phyloP scores from a whole-genome alignment of 2,329 filamentous ascomycete species.

The Beauveria pseudobassiana region DNA sequence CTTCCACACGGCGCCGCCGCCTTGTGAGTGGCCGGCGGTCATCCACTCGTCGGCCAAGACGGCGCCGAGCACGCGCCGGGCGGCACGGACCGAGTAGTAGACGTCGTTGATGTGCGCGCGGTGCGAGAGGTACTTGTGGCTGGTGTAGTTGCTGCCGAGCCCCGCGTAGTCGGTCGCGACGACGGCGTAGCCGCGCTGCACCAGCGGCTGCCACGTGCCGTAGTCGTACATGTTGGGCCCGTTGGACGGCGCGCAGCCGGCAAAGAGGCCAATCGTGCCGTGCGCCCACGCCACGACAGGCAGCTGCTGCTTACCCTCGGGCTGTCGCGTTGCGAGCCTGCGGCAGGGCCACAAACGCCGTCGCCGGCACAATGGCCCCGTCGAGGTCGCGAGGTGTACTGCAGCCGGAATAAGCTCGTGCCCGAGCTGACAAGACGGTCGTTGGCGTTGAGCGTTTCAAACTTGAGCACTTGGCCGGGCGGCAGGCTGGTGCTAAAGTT shows the following conservation, averaged over 20 bases:
- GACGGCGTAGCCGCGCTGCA: slow-evolving; percentile 14
- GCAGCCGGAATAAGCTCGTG: slow-evolving; percentile 14
- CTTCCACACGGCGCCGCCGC: slow-evolving; percentile 17
- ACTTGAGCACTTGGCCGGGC: slow-evolving; percentile 15
- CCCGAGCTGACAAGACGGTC: slow-evolving; percentile 9
- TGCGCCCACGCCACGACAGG: slow-evolving; percentile 14
- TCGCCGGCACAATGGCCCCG: slow-evolving; percentile 12
- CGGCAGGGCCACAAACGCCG: slow-evolving; percentile 14
- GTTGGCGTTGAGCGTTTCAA: slow-evolving; percentile 12
- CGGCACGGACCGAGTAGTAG: slow-evolving; percentile 1
- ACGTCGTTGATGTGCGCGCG: slow-evolving; percentile 12
- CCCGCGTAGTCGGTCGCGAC: slow-evolving; percentile 19
- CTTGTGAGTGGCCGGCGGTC: slow-evolving; percentile 15
- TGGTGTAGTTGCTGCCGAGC: slow-evolving; percentile 16
- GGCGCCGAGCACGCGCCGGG: slow-evolving; percentile 5
- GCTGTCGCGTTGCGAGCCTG: not conserved
- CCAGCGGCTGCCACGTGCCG: slow-evolving; percentile 12
- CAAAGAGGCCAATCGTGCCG: slow-evolving; percentile 14
- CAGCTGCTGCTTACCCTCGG: not conserved
- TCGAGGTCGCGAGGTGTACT: slow-evolving; percentile 15
- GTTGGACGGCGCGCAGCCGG: slow-evolving; percentile 15
- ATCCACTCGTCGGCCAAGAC: slow-evolving; percentile 12
- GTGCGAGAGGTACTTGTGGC: slow-evolving; percentile 15
- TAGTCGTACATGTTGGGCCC: slow-evolving; percentile 13
- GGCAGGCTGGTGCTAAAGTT: slow-evolving; percentile 10